Evolutionary conservation across 306 rosid genomes (phyloP).

Genomic region (Dryas alaskensis): DNA sequence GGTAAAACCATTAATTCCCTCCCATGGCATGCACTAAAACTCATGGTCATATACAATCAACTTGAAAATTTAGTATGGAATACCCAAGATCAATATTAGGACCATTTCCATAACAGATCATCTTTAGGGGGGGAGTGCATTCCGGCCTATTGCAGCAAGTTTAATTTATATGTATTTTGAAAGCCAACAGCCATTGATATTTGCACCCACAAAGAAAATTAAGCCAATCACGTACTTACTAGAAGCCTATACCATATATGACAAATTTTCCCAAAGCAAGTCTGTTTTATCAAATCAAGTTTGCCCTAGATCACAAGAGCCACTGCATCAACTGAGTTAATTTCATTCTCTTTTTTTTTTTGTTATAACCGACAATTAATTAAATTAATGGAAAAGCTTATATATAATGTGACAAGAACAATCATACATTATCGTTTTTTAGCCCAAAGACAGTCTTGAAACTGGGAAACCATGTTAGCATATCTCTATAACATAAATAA

Average conservation of each 20-base stretch:
- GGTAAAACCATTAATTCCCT: not conserved
- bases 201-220: not conserved
- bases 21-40: conserved; percentile 12
- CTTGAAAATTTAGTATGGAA: not conserved
- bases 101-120: conserved; percentile 2
- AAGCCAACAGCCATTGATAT: not conserved
- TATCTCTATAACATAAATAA: not conserved
- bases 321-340: not conserved
- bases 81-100: not conserved
- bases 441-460: no score
- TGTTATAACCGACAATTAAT: no score
- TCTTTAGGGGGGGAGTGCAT: no score
- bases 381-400: not conserved
- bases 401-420: no score
- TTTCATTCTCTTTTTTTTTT: not conserved
- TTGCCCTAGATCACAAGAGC: not conserved
- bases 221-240: not conserved
- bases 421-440: no score
- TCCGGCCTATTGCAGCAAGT: no score
- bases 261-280: not conserved
- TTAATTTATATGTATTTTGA: no score
- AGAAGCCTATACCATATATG: not conserved
- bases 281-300: not conserved
- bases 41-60: not conserved
- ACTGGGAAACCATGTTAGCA: not conserved